phyloP scores from a whole-genome alignment of 495 filamentous ascomycete species.

The Podospora conica region DNA sequence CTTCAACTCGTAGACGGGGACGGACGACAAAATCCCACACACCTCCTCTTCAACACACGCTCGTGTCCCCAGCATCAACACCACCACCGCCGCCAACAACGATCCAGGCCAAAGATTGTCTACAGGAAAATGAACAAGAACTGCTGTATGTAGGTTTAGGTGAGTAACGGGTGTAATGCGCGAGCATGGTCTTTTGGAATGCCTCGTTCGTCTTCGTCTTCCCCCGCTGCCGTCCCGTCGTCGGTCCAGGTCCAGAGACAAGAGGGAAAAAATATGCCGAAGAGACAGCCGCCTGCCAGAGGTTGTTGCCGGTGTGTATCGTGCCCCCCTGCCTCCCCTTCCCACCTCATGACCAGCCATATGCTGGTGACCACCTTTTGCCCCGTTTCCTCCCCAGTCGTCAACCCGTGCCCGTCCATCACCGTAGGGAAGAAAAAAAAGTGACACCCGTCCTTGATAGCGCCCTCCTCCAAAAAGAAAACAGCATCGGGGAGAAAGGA shows the following conservation, averaged over 20 bases:
- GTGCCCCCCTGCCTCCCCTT: background rate
- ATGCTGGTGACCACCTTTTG: background rate
- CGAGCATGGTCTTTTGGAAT: constrained; percentile 6
- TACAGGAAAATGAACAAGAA: constrained; percentile 8
- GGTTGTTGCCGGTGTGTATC: background rate
- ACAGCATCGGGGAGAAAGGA: background rate
- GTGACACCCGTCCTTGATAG: background rate
- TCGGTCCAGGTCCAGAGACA: background rate
- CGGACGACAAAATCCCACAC: background rate
- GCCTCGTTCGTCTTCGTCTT: background rate
- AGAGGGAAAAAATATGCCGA: background rate
- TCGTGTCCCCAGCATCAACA: background rate
- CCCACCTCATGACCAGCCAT: background rate
- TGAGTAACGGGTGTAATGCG: constrained; percentile 1
- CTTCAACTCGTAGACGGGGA: background rate
- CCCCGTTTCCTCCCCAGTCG: background rate
- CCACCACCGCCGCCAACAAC: background rate
- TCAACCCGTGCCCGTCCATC: background rate
- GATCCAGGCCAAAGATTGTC: background rate
- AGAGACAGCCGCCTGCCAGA: background rate
- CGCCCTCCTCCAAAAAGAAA: background rate
- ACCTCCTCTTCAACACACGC: background rate
- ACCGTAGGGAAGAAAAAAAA: background rate
- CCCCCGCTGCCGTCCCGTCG: background rate
- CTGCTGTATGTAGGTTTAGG: background rate